Percentiles rank a stretch among this genome's conserved stretches.
These are phyloP conservation scores for Cercospora citrullina DNA, from an alignment of 2,329 filamentous ascomycete species.

Conservation along the genomic window DNA sequence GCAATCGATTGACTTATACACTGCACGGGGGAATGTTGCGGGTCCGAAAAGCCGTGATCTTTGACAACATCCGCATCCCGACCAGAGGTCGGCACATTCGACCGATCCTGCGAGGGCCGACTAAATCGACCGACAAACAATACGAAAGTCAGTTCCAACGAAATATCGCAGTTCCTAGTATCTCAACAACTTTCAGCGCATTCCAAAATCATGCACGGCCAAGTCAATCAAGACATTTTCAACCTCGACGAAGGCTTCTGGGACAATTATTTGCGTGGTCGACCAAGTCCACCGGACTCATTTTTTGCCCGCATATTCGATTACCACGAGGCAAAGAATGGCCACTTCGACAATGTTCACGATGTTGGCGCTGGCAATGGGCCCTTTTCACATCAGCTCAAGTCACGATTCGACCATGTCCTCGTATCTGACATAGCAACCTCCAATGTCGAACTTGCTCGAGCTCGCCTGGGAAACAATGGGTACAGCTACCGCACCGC, in stretches of 20 bases:
- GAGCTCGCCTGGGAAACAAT: not conserved
- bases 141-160: not conserved
- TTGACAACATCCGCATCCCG: not conserved
- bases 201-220: not conserved
- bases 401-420: not conserved
- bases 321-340: constrained; percentile 30
- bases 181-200: not conserved
- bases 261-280: constrained; percentile 33
- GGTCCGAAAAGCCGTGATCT: not conserved
- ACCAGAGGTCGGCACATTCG: not conserved
- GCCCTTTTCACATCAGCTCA: not conserved
- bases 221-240: constrained; percentile 2
- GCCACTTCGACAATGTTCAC: constrained; percentile 25
- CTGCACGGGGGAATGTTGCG: not conserved
- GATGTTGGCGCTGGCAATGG: constrained; percentile 31
- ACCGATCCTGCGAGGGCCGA: not conserved
- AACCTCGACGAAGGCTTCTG: constrained; percentile 28
- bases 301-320: constrained; percentile 33
- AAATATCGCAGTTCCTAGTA: not conserved
- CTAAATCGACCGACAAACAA: not conserved
- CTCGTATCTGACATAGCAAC: not conserved
- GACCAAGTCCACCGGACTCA: constrained; percentile 23
- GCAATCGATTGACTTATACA: not conserved
- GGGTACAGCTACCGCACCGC: not conserved
- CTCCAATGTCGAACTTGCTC: not conserved